A percentile compares a stretch with the other conserved stretches of the same genome.
phyloP scores from a whole-genome alignment of 257 asterid species.

The Ballota nigra region DNA sequence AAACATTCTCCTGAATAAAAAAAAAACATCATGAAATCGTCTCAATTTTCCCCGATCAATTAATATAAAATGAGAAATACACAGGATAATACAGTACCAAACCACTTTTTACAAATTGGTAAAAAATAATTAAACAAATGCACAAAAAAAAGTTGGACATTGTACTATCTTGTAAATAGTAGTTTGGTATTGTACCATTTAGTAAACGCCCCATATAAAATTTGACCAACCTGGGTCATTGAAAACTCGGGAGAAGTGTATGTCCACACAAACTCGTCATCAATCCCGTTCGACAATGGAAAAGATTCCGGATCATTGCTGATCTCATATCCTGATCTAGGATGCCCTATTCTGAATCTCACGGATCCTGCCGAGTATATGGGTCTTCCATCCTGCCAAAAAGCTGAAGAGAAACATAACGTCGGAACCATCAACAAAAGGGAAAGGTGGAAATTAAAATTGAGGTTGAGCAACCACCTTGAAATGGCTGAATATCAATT shows the following conservation, averaged over 20 bases:
- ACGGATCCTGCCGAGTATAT: slow-evolving; percentile 70
- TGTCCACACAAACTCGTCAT: slow-evolving; percentile 76
- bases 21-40: not conserved
- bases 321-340: slow-evolving; percentile 34
- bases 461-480: slow-evolving; percentile 44
- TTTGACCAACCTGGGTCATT: slow-evolving; percentile 56
- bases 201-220: not conserved
- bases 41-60: not conserved
- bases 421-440: not conserved
- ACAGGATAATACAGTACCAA: no score
- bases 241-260: slow-evolving; percentile 63
- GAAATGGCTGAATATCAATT: slow-evolving; percentile 66
- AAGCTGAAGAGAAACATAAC: slow-evolving; percentile 40
- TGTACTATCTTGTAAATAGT: no score
- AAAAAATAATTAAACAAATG: no score
- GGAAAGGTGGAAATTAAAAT: not conserved
- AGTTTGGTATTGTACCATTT: no score
- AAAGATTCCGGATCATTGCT: slow-evolving; percentile 23
- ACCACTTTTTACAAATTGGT: no score
- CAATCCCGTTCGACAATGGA: slow-evolving; percentile 47
- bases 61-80: no score
- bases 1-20: slow-evolving; percentile 53
- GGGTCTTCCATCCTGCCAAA: slow-evolving; percentile 53
- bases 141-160: no score
- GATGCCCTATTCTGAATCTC: slow-evolving; percentile 65